A percentile compares a stretch with the other conserved stretches of the same genome.
Conservation (phyloP, 164 flowering plant genomes). For the Macadamia integrifolia region DNA sequence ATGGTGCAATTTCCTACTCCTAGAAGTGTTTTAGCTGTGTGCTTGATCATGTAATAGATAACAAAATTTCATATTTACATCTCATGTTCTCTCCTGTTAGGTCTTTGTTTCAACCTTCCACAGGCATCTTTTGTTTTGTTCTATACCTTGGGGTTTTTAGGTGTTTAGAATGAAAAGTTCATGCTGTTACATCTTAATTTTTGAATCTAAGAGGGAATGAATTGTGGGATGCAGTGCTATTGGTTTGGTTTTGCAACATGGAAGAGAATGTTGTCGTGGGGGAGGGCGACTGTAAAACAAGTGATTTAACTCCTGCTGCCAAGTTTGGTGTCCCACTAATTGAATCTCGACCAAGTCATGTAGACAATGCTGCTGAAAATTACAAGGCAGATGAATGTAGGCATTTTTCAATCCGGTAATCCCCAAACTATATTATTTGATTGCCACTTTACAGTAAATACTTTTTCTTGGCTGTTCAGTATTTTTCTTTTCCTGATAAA, state of each 20-base stretch:
- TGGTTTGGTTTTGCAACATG: slow-evolving; percentile 19
- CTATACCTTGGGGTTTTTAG: neutral
- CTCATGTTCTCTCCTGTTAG: neutral
- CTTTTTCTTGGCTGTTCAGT: neutral
- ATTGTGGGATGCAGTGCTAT: slow-evolving; percentile 4
- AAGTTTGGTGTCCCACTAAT: slow-evolving; percentile 16
- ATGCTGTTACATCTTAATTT: neutral
- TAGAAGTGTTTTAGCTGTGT: neutral
- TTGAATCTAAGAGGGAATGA: slow-evolving; percentile 1
- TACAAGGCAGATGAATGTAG: slow-evolving; percentile 25
- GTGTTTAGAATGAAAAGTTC: neutral
- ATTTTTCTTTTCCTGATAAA: too few relatives aligned
- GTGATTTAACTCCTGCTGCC: slow-evolving; percentile 15
- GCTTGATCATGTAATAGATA: slow-evolving; percentile 1
- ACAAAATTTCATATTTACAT: neutral
- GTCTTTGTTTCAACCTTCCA: neutral
- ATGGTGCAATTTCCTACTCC: slow-evolving; percentile 1
- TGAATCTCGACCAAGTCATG: slow-evolving; percentile 36
- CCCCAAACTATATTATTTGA: neutral
- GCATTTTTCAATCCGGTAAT: slow-evolving; percentile 63
- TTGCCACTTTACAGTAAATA: neutral
- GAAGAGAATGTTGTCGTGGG: slow-evolving; percentile 7
- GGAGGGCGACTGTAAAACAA: slow-evolving; percentile 16
- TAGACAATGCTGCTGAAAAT: slow-evolving; percentile 18
- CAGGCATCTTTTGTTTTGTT: neutral